A percentile compares a stretch with the other conserved stretches of the same genome.
Evolutionary conservation across 2,329 filamentous ascomycete genomes (phyloP).

Genomic region (Huntiella abstrusa): DNA sequence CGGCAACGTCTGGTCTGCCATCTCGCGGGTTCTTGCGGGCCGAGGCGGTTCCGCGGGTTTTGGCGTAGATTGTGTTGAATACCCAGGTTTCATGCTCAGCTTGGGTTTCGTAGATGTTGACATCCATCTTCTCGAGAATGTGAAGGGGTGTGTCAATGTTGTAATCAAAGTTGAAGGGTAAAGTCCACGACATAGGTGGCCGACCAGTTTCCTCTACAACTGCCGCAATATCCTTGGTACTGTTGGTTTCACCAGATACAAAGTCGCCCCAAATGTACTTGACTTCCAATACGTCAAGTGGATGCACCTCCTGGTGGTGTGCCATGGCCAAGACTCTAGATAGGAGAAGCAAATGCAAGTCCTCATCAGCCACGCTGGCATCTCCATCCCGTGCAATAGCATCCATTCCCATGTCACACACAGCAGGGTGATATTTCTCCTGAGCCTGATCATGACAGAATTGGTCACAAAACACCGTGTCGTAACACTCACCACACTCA

Average conservation of each 20-base stretch:
- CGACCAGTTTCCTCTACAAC: slow-evolving; percentile 6
- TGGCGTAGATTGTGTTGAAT: slow-evolving; percentile 78
- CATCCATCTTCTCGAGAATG: slow-evolving; percentile 66
- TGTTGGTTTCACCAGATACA: slow-evolving; percentile 29
- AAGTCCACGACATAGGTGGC: slow-evolving; percentile 42
- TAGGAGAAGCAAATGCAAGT: slow-evolving; percentile 44
- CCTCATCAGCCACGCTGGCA: slow-evolving; percentile 37
- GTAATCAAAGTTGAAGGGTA: slow-evolving; percentile 61
- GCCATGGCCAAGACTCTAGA: slow-evolving; percentile 45
- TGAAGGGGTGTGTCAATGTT: slow-evolving; percentile 60
- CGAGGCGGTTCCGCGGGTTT: slow-evolving; percentile 83
- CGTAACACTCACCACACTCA: slow-evolving; percentile 40
- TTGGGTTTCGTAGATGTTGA: slow-evolving; percentile 49
- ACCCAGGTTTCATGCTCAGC: slow-evolving; percentile 56
- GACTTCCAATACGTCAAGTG: slow-evolving; percentile 43
- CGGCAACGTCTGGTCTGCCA: slow-evolving; percentile 74
- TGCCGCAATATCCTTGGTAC: background rate
- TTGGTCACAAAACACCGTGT: slow-evolving; percentile 47
- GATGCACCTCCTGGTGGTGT: slow-evolving; percentile 38
- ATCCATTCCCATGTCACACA: slow-evolving; percentile 49
- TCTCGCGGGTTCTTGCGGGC: slow-evolving; percentile 60
- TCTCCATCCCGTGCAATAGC: slow-evolving; percentile 45
- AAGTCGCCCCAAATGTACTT: slow-evolving; percentile 56
- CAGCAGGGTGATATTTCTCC: slow-evolving; percentile 41
- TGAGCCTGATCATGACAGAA: slow-evolving; percentile 39